Base-by-base conservation (phyloP, 1,284 basidiomycete genomes). In the Cutaneotrichosporon cavernicola region DNA sequence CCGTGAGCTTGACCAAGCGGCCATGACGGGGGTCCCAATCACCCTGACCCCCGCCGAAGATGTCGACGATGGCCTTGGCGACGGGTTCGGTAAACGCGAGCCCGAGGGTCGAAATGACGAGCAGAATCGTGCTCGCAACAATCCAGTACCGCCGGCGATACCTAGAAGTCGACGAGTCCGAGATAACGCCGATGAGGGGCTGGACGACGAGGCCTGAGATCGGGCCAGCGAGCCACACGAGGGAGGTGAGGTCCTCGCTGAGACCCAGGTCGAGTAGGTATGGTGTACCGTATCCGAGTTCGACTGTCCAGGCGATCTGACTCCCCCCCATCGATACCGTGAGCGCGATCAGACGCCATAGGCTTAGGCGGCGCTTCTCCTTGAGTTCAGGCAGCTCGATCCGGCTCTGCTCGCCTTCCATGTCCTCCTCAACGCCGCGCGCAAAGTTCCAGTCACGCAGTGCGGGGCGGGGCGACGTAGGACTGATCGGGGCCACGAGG, bases 101-200 rank as follows among this genome's bases (percentile, higher is more conserved):
- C 5, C 80, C 75, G 10, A 85, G 68, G 6, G 82, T 82, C 6
- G 81, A 80, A 38, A 83, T 46, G 11, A 82, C 76, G 1, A 87
- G 84, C 56, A 92, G 87, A n/a, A 85, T 78, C 1, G 92, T 95
- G 2, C 92, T 92, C 18, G 87, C 82, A 22, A 89, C 82, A 67
- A 98, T 88, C 92, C 94, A 98, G 79, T 90, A 92, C 64, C 96
- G 85, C 56, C 95, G 85, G 49, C 93, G 86, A 76, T 91, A 97
- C 73, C 88, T 88, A 22, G 92, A 96, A 1, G 86, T 85, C 0
- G 93, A 97, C 40, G 91, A 89, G 79, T 98, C 95, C 7, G 94
- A 97, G 71, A 98, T 88, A 6, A 93, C 92, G 70, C 94, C 96
- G 69, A 99, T 95, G 65, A 98, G 84, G 21, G 96, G 96, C 78